Base-by-base conservation (phyloP, 371 early-diverging fungal genomes). In the Mucor lusitanicus region DNA sequence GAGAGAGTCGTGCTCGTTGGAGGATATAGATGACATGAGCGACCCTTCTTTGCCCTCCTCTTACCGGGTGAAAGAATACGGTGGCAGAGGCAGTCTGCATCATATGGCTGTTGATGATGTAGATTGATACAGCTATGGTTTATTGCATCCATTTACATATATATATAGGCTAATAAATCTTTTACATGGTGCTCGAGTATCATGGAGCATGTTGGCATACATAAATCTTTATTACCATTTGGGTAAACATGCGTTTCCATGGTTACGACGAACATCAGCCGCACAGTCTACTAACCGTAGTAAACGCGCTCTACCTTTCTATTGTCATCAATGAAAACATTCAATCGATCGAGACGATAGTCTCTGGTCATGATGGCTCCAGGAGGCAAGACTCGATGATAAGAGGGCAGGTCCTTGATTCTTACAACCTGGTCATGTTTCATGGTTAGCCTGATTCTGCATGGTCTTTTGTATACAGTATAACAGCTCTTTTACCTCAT, bases 291-390 rank as follows among this genome's bases (percentile, higher is more conserved):
- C 6, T 71, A 83, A 44, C 80, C 77, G 57, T 64, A 77, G 40
- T 71, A 59, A 6, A 74, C 77, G 42, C 57, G 56, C 5, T 44
- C 55, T 0, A 78, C 65, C 42, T 59, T 60, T 25, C 63, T 63
- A 27, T 58, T 68, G 0, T 65, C 40, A 55, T 78, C 77, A 12
- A 83, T 59, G 46, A 69, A 59, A 0, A 83, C 65, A 59, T 83
- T 83, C n/a, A 83, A 50, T 17, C 83, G 68, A 0, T 77, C 74
- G 13, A 72, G 68, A 15, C 70, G 65, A 46, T 59, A 80, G 28
- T 83, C 83, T 76, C 72, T 74, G 0, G 83, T 80, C 42, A 69
- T 50, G 0, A 72, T 32, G 1, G 65, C 19, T 17, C 70, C 66
- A 3, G 72, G 75, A 7, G 62, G 32, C 8, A 80, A 27, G 39